Evolutionary conservation across 306 rosid genomes (phyloP), one percentile per base, ranked within the genome.

Genomic region (Lithocarpus polystachyus): DNA sequence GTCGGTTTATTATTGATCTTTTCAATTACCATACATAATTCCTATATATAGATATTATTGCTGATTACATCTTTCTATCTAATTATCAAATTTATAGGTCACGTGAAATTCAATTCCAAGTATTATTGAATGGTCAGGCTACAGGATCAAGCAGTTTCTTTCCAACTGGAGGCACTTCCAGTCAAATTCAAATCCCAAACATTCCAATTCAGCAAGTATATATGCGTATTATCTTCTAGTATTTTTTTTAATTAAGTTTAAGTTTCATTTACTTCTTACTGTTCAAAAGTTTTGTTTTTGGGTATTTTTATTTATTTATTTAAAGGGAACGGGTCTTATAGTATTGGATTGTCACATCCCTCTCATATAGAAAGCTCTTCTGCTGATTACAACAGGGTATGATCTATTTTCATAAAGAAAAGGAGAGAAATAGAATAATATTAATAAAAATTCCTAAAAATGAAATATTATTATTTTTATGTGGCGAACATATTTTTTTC

Each of bases 71-170:
- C 11, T 40, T 40, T 40, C 11, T 40, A 40, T 40, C 8, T 40
- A 40, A 40, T 40, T 20, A 15, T 43, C 4, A 19, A n/a, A 22
- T 1, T 73, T 23, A 20, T 70, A 81, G 84, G 70, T 15, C 76
- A 2, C 84, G 57, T 40, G 84, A 75, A 56, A 69, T 81, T 68
- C 80, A 68, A 45, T 45, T 57, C 60, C 71, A 56, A 62, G 79
- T 40, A 26, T 13, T 78, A 23, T 15, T 79, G 40, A 48, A 20
- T 8, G 45, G 8, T 57, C 80, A 56, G 22, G 55, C 31, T 56
- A 19, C 5, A 26, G 84, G 72, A 56, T 37, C 48, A 67, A 54
- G 26, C 13, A 5, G 11, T 26, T 68, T 75, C 19, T 65, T 43
- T 48, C 59, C 59, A 31, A 52, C 54, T 22, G 52, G 55, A 56